Conservation (phyloP, 2,329 filamentous ascomycete genomes). For the Arthrobotrys musiformis region DNA sequence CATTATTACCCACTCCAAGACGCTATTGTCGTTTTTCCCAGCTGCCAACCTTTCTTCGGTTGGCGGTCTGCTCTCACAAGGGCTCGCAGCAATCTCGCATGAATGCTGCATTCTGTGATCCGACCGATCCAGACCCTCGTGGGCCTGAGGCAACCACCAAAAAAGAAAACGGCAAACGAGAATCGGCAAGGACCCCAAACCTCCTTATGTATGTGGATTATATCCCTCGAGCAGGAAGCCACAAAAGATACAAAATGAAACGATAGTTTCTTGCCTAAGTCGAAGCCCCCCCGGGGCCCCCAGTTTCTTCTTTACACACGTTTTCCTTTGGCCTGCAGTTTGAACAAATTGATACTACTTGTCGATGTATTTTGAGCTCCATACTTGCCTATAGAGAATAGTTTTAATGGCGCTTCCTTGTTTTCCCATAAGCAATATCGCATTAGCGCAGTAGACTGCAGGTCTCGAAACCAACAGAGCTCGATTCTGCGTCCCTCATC, state of each 20-base stretch:
- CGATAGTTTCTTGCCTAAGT: not conserved
- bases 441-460: conserved; percentile 13
- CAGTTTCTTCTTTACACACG: not conserved
- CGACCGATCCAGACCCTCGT: conserved; percentile 33
- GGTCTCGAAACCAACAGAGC: conserved; percentile 25
- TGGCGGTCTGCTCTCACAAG: conserved; percentile 9
- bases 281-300: too few species aligned
- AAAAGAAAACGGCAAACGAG: not conserved
- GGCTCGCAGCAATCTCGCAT: conserved; percentile 28
- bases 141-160: conserved; percentile 16
- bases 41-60: conserved; percentile 1
- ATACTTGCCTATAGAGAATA: not conserved
- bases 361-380: not conserved
- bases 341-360: not conserved
- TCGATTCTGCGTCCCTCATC: conserved; percentile 28
- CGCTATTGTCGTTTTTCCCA: conserved; percentile 4
- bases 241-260: not conserved
- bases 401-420: not conserved
- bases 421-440: not conserved
- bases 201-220: conserved; percentile 19
- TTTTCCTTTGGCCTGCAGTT: not conserved
- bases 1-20: not conserved
- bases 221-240: conserved; percentile 15
- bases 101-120: conserved; percentile 19
- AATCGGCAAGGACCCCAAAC: not conserved